These are phyloP conservation scores for Epithemia pelagica DNA, from an alignment of 108 stramenopile species.

Conservation along the genomic window DNA sequence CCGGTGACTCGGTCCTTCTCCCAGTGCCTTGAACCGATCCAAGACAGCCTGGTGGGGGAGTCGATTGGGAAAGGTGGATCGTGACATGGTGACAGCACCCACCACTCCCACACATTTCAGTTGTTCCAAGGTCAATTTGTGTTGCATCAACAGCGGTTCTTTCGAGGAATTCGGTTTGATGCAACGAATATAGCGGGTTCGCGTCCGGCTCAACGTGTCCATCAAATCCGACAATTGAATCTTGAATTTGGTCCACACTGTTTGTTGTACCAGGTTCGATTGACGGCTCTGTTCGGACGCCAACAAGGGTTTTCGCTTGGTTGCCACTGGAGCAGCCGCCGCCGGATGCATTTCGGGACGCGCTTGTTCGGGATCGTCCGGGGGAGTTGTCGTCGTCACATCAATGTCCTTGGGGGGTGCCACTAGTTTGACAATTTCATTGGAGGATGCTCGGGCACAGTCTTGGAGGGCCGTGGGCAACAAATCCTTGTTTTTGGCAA, in stretches of 20 bases:
- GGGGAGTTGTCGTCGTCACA: conserved; percentile 20
- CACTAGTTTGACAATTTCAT: conserved; percentile 36
- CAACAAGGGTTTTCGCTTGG: conserved; percentile 20
- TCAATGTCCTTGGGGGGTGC: conserved; percentile 25
- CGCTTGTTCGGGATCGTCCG: conserved; percentile 31
- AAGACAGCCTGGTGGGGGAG: conserved; percentile 57
- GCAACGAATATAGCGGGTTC: conserved; percentile 81
- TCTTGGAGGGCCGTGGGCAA: conserved; percentile 57
- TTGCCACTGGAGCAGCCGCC: conserved; percentile 21
- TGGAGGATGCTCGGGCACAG: conserved; percentile 39
- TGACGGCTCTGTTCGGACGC: conserved; percentile 19
- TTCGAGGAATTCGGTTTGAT: conserved; percentile 76
- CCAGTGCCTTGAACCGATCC: conserved; percentile 68
- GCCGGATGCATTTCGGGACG: conserved; percentile 10
- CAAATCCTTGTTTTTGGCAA: conserved; percentile 82
- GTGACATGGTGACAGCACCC: conserved; percentile 83
- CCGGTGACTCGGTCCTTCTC: conserved; percentile 20
- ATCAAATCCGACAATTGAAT: conserved; percentile 65
- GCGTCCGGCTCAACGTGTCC: conserved; percentile 49
- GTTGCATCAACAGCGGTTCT: conserved; percentile 67
- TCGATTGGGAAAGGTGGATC: conserved; percentile 93
- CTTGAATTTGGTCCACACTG: conserved; percentile 74
- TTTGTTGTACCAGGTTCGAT: conserved; percentile 30
- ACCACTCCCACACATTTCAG: conserved; percentile 92
- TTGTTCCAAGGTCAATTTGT: conserved; percentile 79